Base-by-base conservation (phyloP, 169 alveolate genomes). In the Eimeria acervulina region DNA sequence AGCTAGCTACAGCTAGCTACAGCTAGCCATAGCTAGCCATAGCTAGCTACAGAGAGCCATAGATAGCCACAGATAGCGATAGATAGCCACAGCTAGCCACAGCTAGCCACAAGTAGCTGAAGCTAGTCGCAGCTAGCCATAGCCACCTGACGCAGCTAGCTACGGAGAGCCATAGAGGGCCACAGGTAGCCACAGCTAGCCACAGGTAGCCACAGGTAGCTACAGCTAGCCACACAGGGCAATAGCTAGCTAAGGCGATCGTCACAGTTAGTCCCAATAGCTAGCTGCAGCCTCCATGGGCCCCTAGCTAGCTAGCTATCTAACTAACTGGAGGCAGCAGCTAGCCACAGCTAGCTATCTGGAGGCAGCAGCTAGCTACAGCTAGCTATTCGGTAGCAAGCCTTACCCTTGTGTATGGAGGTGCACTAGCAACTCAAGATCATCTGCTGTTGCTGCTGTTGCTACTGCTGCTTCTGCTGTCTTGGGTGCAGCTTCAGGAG, bases 11-110 rank as follows among this genome's bases (percentile, higher is more conserved):
- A 36, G 78, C 78, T 66, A 28, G 78, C 78, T 26, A 40, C 85
- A 74, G 59, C 85, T 74, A 74, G 85, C 85, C 8, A 40, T 59
- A 38, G 85, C 85, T 74, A 74, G 85, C 52, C 85, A 74, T 33
- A 33, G 85, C 85, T 74, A 74, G n/a, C n/a, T n/a, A n/a, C n/a
- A n/a, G n/a, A n/a, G n/a, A 47, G 55, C 55, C 55, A 47, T 47
- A 47, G 55, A 5, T 47, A 47, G 55, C 55, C 55, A 47, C 55
- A 47, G 55, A 5, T 47, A 47, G 55, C 55, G 19, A 47, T 47
- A 47, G 55, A 5, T 47, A 26, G n/a, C 66, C 13, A 55, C 13
- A 55, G 66, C 66, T 55, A 17, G 66, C 66, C 26, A 12, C 26
- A 55, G 66, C 66, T 55, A 55, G 66, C 66, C 26, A 55, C 66